phyloP scores from a whole-genome alignment of 148 eudicot species.

The Chenopodium berlandieri region DNA sequence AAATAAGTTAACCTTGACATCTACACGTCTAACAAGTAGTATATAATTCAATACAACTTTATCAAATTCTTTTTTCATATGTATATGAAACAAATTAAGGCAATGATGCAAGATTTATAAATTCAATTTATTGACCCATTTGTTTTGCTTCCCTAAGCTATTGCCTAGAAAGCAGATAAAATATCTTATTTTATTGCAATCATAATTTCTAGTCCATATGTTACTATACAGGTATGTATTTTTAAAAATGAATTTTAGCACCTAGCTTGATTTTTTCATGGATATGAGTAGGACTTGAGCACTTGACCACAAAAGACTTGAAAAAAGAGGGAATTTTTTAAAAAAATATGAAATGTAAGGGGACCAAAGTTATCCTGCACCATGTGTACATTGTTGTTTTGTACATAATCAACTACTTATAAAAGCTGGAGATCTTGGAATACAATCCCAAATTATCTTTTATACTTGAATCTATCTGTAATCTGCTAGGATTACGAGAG shows the following conservation, averaged over 20 bases:
- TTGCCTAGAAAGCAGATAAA: too few species aligned
- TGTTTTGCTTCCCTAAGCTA: background rate
- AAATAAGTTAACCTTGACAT: too few species aligned
- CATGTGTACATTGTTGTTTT: background rate
- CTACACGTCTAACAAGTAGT: too few species aligned
- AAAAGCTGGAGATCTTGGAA: background rate
- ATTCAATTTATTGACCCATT: background rate
- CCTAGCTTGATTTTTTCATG: background rate
- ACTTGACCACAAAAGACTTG: background rate
- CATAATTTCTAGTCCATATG: too few species aligned
- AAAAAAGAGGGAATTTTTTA: background rate
- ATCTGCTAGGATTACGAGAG: too few species aligned
- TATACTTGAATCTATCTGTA: too few species aligned
- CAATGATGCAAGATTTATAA: background rate
- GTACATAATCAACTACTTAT: background rate
- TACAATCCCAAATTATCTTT: too few species aligned
- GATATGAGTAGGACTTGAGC: background rate
- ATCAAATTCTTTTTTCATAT: too few species aligned
- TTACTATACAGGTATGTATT: too few species aligned
- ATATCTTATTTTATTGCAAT: too few species aligned
- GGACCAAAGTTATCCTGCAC: background rate
- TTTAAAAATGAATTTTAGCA: background rate
- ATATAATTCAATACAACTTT: too few species aligned
- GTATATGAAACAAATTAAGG: background rate
- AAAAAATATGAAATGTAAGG: background rate